A percentile compares a stretch with the other conserved stretches of the same genome.
Evolutionary conservation across 495 filamentous ascomycete species (phyloP).

Genomic region (Aspergillus funiculosus): DNA sequence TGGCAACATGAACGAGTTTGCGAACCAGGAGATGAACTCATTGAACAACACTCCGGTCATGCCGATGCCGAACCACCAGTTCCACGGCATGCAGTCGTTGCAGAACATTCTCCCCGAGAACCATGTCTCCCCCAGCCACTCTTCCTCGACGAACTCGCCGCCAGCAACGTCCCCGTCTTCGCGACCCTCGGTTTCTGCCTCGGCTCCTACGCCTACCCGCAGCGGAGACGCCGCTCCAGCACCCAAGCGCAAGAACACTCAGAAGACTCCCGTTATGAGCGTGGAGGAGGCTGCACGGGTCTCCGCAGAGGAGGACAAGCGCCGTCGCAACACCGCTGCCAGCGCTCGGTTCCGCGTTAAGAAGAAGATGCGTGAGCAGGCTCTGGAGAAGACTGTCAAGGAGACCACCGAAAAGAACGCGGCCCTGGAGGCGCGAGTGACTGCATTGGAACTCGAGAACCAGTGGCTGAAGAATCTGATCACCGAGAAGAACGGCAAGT

Average conservation of each 20-base stretch:
- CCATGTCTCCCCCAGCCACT: constrained; percentile 22
- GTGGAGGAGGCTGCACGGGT: constrained; percentile 52
- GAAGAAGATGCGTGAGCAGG: constrained; percentile 98
- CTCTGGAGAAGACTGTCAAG: constrained; percentile 81
- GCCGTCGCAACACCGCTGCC: constrained; percentile 91
- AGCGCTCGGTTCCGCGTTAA: constrained; percentile 95
- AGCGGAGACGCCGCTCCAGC: constrained; percentile 20
- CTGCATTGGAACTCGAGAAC: constrained; percentile 89
- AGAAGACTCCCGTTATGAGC: constrained; percentile 30
- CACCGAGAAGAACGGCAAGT: constrained; percentile 75
- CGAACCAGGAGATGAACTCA: constrained; percentile 26
- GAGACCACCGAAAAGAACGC: constrained; percentile 81
- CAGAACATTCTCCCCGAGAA: constrained; percentile 14
- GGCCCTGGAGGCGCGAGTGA: constrained; percentile 73
- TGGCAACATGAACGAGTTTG: constrained; percentile 33
- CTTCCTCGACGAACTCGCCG: constrained; percentile 21
- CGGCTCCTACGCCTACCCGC: constrained; percentile 10
- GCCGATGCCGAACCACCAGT: constrained; percentile 29
- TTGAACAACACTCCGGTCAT: constrained; percentile 22
- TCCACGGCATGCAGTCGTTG: constrained; percentile 21
- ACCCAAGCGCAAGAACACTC: constrained; percentile 39
- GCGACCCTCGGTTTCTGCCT: constrained; percentile 13
- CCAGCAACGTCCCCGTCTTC: constrained; percentile 13
- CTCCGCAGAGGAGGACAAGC: constrained; percentile 95
- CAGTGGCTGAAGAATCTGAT: constrained; percentile 92